Evolutionary conservation across 2,329 filamentous ascomycete genomes (phyloP), one percentile per base, ranked within the genome.

Genomic region (Exophiala dermatitidis): DNA sequence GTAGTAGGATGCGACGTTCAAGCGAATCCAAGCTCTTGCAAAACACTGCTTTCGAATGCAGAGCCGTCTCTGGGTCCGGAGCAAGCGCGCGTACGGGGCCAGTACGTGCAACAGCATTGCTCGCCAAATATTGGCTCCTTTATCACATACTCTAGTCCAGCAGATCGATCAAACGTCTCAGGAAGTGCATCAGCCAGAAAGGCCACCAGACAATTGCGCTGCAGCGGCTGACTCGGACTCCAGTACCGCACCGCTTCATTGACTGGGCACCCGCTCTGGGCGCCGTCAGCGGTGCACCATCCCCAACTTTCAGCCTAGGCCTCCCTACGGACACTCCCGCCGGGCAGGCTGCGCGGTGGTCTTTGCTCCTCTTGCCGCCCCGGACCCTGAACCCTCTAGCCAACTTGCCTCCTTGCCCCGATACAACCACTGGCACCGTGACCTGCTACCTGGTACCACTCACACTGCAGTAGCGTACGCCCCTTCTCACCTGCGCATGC

Each of bases 331-430:
- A 41, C 43, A 31, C 50, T 46, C 50, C 50, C 50, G 50, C 4
- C 10, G 36, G 36, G 6, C 5, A 12, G 36, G 10, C 36, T 38
- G 5, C 2, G 7, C 10, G 36, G 10, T 38, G 36, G 36, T 38
- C 36, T 29, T 30, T 30, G 41, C 28, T 43, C 19, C 48, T 40
- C 30, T 32, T 44, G 29, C 28, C 5, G 6, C 48, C 54, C 48
- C 48, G 48, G 48, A 54, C 51, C 55, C 55, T 54, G 48, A 54
- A 36, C 46, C 33, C 32, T 51, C 40, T 34, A 38, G 47, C 51
- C 1, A 19, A 19, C 37, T 46, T 48, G 43, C 43, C 29, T 12
- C 5, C 32, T 12, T 38, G 28, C 44, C 36, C 36, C 38, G 36
- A n/a, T 6, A 8, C 43, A 33, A n/a, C 33, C 28, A 43, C 48